phyloP scores from a whole-genome alignment of 2,329 filamentous ascomycete genomes.

The Aspergillus aculeatus region DNA sequence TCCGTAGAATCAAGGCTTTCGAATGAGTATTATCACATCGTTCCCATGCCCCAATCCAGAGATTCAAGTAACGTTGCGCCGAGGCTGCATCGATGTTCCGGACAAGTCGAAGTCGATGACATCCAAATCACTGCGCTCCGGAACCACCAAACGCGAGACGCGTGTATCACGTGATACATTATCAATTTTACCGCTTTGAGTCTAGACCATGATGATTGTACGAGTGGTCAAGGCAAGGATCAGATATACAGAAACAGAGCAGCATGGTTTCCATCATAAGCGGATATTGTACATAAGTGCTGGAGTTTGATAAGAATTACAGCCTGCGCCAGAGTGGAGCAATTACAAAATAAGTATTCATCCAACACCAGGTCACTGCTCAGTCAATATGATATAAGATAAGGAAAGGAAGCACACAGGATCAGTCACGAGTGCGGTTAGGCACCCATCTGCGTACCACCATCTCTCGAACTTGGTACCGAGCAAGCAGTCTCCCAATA shows the following conservation, averaged over 20 bases:
- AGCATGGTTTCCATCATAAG: neutral
- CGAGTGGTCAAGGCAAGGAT: neutral
- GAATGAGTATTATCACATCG: neutral
- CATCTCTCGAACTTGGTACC: conserved; percentile 77
- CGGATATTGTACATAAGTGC: neutral
- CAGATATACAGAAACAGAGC: neutral
- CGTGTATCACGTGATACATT: conserved; percentile 27
- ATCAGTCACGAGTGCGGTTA: conserved; percentile 69
- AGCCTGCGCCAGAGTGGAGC: neutral
- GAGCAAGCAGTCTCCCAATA: conserved; percentile 62
- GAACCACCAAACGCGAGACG: conserved; percentile 31
- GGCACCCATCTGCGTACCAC: conserved; percentile 79
- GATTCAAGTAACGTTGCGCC: neutral
- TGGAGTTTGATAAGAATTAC: too few relatives aligned
- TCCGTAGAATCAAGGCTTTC: neutral
- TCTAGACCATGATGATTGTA: conserved; percentile 3
- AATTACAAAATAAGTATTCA: too few relatives aligned
- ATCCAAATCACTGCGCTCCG: neutral
- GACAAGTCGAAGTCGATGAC: neutral
- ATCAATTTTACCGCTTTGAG: conserved; percentile 28
- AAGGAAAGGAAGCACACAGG: neutral
- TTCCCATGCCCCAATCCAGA: neutral
- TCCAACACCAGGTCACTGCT: neutral
- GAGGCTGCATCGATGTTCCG: neutral
- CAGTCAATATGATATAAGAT: neutral